Evolutionary conservation across 331 rosid genomes (phyloP).

Genomic region (Quercus lobata): DNA sequence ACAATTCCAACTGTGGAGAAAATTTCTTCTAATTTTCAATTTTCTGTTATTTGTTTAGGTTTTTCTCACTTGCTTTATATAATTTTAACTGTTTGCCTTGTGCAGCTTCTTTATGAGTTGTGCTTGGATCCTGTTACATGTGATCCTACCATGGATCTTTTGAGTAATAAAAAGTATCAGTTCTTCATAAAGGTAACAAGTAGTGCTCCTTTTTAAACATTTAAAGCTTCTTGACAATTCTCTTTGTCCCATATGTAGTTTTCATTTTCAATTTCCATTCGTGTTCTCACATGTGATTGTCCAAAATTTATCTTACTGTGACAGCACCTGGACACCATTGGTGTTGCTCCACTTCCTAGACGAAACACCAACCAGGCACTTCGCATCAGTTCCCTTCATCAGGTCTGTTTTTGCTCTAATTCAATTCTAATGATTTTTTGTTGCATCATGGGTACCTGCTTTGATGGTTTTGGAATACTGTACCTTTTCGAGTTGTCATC

Average conservation of each 20-base stretch:
- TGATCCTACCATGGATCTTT: slow-evolving; percentile 75
- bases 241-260: not conserved
- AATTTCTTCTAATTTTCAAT: not conserved
- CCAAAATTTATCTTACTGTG: slow-evolving; percentile 4
- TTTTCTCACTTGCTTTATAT: not conserved
- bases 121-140: slow-evolving; percentile 80
- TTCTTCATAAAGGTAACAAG: slow-evolving; percentile 76
- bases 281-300: not conserved
- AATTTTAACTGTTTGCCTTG: slow-evolving; percentile 1
- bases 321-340: slow-evolving; percentile 83
- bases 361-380: slow-evolving; percentile 79
- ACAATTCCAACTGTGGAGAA: not conserved
- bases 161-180: slow-evolving; percentile 72
- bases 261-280: not conserved
- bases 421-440: not conserved
- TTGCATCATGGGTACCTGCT: not conserved
- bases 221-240: slow-evolving; percentile 4
- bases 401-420: slow-evolving; percentile 43
- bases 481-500: not conserved
- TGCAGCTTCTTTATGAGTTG: slow-evolving; percentile 83
- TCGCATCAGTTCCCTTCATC: slow-evolving; percentile 95
- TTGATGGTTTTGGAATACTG: not conserved
- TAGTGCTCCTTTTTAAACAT: slow-evolving; percentile 7
- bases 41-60: not conserved
- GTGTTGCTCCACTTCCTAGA: slow-evolving; percentile 87